Conservation (phyloP, 2,329 filamentous ascomycete species). For the Niveomyces coronatus region DNA sequence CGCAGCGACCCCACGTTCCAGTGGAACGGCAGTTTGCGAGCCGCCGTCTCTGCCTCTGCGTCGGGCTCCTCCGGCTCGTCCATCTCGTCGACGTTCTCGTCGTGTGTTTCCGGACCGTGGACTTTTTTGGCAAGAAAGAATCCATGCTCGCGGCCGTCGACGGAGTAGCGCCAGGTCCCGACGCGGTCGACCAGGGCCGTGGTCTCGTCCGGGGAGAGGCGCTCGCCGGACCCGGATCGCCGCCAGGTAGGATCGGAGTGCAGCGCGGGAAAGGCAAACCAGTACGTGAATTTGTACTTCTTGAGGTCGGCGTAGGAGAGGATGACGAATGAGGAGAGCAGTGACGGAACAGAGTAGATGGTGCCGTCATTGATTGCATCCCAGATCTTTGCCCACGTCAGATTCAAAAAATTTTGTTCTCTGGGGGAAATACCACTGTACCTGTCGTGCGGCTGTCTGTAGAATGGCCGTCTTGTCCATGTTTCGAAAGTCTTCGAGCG, state of each 20-base stretch:
- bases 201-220: constrained; percentile 59
- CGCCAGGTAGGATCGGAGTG: constrained; percentile 84
- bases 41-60: constrained; percentile 39
- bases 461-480: constrained; percentile 72
- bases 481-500: constrained; percentile 83
- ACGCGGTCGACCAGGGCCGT: constrained; percentile 70
- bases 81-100: constrained; percentile 12
- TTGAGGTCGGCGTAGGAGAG: constrained; percentile 94
- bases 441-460: constrained; percentile 67
- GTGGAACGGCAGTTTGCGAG: constrained; percentile 45
- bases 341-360: constrained; percentile 88
- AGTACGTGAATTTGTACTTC: constrained; percentile 96
- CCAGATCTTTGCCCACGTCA: constrained; percentile 58
- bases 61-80: constrained; percentile 25
- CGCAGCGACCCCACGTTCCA: constrained; percentile 74
- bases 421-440: constrained; percentile 26
- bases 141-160: constrained; percentile 76
- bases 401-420: background rate
- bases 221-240: constrained; percentile 41
- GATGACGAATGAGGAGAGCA: constrained; percentile 79
- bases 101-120: constrained; percentile 21
- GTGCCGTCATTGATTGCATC: constrained; percentile 94
- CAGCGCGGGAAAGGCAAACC: constrained; percentile 91
- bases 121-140: constrained; percentile 91
- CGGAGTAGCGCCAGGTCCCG: constrained; percentile 76